Base-by-base conservation (phyloP, 129 eudicot genomes). In the Ambrosia trifida region DNA sequence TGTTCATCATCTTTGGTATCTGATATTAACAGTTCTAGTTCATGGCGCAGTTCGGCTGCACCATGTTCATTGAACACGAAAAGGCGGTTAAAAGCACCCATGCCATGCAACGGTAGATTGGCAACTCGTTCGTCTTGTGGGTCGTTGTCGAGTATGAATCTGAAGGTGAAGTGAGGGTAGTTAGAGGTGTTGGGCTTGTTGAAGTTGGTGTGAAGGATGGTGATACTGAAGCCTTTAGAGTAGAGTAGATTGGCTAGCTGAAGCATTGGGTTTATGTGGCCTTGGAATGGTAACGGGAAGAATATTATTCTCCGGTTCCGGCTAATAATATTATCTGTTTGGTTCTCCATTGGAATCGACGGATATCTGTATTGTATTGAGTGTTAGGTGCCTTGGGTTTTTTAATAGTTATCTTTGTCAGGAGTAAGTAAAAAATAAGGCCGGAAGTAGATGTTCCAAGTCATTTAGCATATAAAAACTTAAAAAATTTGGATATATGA, bases 251-350 rank as follows among this genome's bases (percentile, higher is more conserved):
- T 41, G 1, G 90, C 95, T 1, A 88, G 84, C 12, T 88, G 95
- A 69, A 88, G 60, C 90, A 88, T 82, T 4, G 88, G 95, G 54
- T 69, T 88, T 49, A 81, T 54, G 82, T 88, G 90, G 65, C 90
- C 95, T 83, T 88, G 95, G 13, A 71, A 56, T 1, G 95, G 90
- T 10, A 82, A 19, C 8, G 95, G 90, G 9, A 88, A 85, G 16
- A 85, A 53, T 4, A 82, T 31, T 11, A 87, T 9, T 30, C 83
- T 40, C 10, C 57, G 69, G 35, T 46, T 41, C 17, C 74, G 62
- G 68, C 36, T 3, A 32, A 14, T 51, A 68, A 28, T 68, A 33
- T 7, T 78, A 13, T 17, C 12, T 32, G 72, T 44, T 78, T 71
- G 78, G 17, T 31, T 71, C 44, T 71, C 77, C 82, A 78, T 78